Conservation (phyloP, 2,329 filamentous ascomycete genomes). For the Aspergillus vadensis region DNA sequence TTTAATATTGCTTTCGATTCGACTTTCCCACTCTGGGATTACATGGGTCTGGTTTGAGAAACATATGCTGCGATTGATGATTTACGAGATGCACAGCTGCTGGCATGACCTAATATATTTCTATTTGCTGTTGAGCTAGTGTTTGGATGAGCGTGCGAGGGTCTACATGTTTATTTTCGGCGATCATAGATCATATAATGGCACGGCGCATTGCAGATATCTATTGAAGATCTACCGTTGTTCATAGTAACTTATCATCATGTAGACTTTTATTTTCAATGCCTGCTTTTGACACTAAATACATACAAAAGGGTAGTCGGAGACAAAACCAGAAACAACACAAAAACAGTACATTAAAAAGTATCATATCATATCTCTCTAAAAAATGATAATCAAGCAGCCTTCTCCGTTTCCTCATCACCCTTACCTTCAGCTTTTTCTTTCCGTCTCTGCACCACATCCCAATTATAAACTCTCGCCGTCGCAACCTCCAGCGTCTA, state of each 20-base stretch:
- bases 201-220: neutral
- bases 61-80: neutral
- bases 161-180: neutral
- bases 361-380: no score
- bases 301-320: conserved; percentile 1
- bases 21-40: neutral
- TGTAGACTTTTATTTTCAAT: neutral
- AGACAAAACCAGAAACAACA: conserved; percentile 2
- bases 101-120: conserved; percentile 1
- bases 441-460: conserved; percentile 92
- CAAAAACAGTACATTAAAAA: neutral
- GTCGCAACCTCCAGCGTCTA: conserved; percentile 96
- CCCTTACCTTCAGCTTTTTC: conserved; percentile 66
- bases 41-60: conserved; percentile 1
- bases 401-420: conserved; percentile 49
- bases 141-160: neutral
- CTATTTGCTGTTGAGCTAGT: neutral
- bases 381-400: neutral
- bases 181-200: conserved; percentile 12
- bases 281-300: conserved; percentile 2
- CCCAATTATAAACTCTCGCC: conserved; percentile 98
- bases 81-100: neutral
- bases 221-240: no score
- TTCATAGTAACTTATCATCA: no score
- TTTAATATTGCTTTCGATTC: neutral